These are phyloP conservation scores for Debaryomyces udenii DNA, from an alignment of 1,139 yeast species.

Conservation along the genomic window DNA sequence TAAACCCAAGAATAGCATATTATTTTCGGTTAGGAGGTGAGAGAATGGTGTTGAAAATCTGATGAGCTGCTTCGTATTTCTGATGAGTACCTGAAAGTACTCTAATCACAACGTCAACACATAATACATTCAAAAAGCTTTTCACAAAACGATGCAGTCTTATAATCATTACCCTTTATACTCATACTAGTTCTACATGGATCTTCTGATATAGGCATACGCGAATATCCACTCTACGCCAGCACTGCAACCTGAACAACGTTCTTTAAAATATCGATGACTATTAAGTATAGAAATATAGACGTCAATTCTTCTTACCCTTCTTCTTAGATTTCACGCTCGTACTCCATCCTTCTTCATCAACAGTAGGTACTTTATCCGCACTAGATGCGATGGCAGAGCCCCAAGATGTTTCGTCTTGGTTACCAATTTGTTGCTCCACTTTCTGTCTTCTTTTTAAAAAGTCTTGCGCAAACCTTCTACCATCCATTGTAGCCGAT, in stretches of 20 bases:
- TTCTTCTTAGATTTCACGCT: conserved; percentile 59
- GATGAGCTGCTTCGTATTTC: no score
- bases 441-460: conserved; percentile 73
- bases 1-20: no score
- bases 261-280: no score
- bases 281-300: no score
- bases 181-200: no score
- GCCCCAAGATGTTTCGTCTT: conserved; percentile 66
- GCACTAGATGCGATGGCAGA: conserved; percentile 59
- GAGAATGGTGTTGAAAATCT: no score
- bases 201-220: no score
- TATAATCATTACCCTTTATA: no score
- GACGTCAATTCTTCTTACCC: conserved; percentile 26
- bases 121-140: neutral
- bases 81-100: no score
- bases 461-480: conserved; percentile 91
- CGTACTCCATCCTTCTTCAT: conserved; percentile 77
- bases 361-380: conserved; percentile 50
- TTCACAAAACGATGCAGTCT: neutral
- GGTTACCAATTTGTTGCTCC: conserved; percentile 56
- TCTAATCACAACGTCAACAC: neutral
- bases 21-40: no score
- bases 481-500: conserved; percentile 91
- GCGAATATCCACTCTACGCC: no score
- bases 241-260: no score